phyloP scores from a whole-genome alignment of 495 filamentous ascomycete species.

The Aspergillus kassunensis region DNA sequence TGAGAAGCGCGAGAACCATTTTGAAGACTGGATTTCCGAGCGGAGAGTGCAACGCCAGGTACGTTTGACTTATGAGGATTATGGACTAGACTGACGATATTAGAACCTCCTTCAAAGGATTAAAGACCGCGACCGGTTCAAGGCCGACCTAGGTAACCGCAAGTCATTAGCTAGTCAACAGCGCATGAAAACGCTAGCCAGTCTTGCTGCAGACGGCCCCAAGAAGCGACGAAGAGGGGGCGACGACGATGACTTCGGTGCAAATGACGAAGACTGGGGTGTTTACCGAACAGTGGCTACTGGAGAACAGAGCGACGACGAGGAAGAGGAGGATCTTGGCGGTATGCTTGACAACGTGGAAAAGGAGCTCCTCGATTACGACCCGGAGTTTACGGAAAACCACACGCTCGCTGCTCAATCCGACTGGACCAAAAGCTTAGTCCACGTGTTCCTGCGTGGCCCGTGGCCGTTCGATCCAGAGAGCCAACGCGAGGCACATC shows the following conservation, averaged over 20 bases:
- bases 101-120: constrained; percentile 70
- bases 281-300: constrained; percentile 90
- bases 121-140: constrained; percentile 87
- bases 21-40: constrained; percentile 83
- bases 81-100: constrained; percentile 5
- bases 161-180: constrained; percentile 94
- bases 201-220: constrained; percentile 87
- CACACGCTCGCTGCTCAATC: constrained; percentile 86
- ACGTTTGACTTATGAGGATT: constrained; percentile 11
- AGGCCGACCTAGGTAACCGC: constrained; percentile 88
- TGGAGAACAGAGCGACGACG: constrained; percentile 69
- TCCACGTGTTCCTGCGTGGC: constrained; percentile 86
- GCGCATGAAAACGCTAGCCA: constrained; percentile 97
- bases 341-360: constrained; percentile 69
- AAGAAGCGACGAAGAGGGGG: constrained; percentile 75
- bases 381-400: constrained; percentile 83
- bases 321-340: constrained; percentile 82
- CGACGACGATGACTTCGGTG: constrained; percentile 90
- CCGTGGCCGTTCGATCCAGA: constrained; percentile 80
- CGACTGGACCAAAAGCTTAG: constrained; percentile 86
- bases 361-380: constrained; percentile 77
- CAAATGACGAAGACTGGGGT: constrained; percentile 96
- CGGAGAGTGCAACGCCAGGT: constrained; percentile 69
- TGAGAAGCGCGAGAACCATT: constrained; percentile 76
- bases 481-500: constrained; percentile 74